phyloP scores from a whole-genome alignment of 176 grass and related monocot genomes.

The Triticum aestivum region IWGSC_CS_RefSeq_v2.1 NC_057812.1:192691318-192691817 shows the following conservation, averaged over 20 bases:
- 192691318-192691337: too few relatives aligned
- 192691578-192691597: conserved; percentile 22
- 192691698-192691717: conserved; percentile 29
- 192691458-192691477: not conserved
- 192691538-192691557: conserved; percentile 26
- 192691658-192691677: not conserved
- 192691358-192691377: not conserved
- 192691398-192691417: not conserved
- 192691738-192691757: conserved; percentile 53
- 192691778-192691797: conserved; percentile 75
- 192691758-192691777: conserved; percentile 75
- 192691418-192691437: not conserved
- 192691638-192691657: conserved; percentile 4
- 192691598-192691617: conserved; percentile 1
- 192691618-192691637: conserved; percentile 1
- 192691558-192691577: conserved; percentile 37
- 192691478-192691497: not conserved
- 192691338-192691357: not conserved
- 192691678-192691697: not conserved
- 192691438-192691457: not conserved
- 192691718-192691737: conserved; percentile 59
- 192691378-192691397: not conserved
- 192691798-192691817: conserved; percentile 63
- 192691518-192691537: conserved; percentile 20
- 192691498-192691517: not conserved